Conservation (phyloP, 345 rosid species). For the Salix dunnii region DNA sequence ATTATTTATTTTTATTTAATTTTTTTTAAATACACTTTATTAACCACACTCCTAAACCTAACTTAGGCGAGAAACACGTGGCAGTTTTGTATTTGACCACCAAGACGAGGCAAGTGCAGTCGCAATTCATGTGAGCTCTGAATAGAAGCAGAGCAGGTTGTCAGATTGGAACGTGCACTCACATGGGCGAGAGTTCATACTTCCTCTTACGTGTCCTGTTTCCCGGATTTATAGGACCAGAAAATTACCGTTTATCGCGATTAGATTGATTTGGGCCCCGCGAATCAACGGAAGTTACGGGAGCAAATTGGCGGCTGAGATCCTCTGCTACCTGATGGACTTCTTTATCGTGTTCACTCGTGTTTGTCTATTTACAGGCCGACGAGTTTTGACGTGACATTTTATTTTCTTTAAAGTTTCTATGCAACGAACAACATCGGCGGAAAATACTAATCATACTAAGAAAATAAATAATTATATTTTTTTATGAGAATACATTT, state of each 20-base stretch:
- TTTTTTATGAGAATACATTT: too few species aligned
- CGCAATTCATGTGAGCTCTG: not conserved
- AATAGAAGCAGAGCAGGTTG: constrained; percentile 12
- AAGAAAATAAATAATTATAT: too few species aligned
- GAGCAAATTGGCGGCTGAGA: constrained; percentile 35
- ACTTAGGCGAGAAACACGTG: constrained; percentile 23
- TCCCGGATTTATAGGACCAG: constrained; percentile 25
- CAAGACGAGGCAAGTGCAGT: constrained; percentile 24
- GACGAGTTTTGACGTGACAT: not conserved
- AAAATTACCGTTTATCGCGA: constrained; percentile 33
- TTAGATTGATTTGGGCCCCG: constrained; percentile 4
- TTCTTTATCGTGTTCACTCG: constrained; percentile 8
- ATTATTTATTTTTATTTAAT: too few species aligned
- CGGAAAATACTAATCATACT: too few species aligned
- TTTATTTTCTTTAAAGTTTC: too few species aligned
- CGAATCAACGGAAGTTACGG: constrained; percentile 13
- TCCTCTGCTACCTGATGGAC: constrained; percentile 10
- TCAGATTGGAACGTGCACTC: constrained; percentile 60
- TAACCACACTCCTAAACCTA: too few species aligned
- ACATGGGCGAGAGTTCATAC: constrained; percentile 36
- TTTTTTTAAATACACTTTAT: too few species aligned
- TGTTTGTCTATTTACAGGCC: constrained; percentile 2
- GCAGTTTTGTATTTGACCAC: constrained; percentile 7
- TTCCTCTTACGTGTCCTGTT: constrained; percentile 13
- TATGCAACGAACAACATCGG: too few species aligned